phyloP scores from a whole-genome alignment of 1,284 basidiomycete species.

The Rhizopogon parksii region DNA sequence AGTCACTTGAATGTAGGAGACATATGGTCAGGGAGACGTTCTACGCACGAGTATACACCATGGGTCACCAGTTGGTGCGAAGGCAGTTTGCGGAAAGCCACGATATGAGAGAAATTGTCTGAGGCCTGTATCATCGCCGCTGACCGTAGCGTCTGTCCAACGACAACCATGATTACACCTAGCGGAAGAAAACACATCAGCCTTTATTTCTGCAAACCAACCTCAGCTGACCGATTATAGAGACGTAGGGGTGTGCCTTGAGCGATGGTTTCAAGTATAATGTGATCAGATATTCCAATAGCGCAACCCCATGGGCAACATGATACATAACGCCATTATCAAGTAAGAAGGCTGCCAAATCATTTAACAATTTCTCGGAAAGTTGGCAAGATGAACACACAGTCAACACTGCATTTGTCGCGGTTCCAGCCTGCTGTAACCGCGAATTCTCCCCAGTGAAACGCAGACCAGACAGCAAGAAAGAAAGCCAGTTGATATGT shows the following conservation, averaged over 20 bases:
- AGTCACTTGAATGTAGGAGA: conserved; percentile 1
- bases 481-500: conserved; percentile 81
- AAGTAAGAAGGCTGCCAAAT: conserved; percentile 76
- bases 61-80: conserved; percentile 78
- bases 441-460: conserved; percentile 93
- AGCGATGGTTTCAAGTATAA: conserved; percentile 58
- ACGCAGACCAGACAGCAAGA: conserved; percentile 71
- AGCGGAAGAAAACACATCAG: neutral
- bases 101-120: conserved; percentile 87
- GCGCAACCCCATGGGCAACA: conserved; percentile 72
- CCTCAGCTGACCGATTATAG: conserved; percentile 46
- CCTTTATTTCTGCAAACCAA: neutral
- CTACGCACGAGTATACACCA: conserved; percentile 76
- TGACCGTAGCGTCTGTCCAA: conserved; percentile 79
- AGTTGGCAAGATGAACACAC: conserved; percentile 44
- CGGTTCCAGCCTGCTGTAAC: conserved; percentile 96
- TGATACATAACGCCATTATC: conserved; percentile 89
- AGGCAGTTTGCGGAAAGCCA: conserved; percentile 68
- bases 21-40: neutral
- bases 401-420: conserved; percentile 88
- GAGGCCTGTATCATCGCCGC: conserved; percentile 94
- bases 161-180: conserved; percentile 61
- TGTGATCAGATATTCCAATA: conserved; percentile 76
- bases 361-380: neutral
- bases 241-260: conserved; percentile 51